Conservation (phyloP, 352 stramenopile species). For the Globisporangium rhizosaccharum region DNA sequence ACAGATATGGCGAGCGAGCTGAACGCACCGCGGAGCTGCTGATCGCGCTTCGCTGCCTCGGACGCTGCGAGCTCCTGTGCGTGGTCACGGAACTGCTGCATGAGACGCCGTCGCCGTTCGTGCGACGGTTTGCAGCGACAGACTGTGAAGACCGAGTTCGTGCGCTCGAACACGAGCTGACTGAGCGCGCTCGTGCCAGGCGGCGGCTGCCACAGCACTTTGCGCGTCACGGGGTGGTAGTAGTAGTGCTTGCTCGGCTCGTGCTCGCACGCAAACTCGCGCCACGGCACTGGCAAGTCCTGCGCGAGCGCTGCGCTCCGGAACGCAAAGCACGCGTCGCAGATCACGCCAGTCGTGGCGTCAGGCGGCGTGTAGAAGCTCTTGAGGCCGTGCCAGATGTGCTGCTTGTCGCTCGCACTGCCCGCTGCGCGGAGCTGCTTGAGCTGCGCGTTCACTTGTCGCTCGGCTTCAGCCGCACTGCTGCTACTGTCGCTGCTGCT, state of each 20-base stretch:
- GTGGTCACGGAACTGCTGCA: conserved; percentile 16
- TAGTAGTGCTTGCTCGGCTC: conserved; percentile 42
- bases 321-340: conserved; percentile 41
- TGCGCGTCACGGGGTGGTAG: conserved; percentile 29
- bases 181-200: conserved; percentile 29
- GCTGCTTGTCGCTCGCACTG: conserved; percentile 3
- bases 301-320: conserved; percentile 27
- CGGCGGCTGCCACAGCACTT: conserved; percentile 43
- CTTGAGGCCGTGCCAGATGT: conserved; percentile 24
- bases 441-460: background rate
- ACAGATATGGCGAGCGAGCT: too few species aligned
- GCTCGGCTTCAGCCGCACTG: too few species aligned
- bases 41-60: too few species aligned
- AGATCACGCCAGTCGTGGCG: conserved; percentile 46
- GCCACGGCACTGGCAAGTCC: conserved; percentile 32
- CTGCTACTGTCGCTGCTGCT: too few species aligned
- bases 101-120: conserved; percentile 34
- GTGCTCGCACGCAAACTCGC: conserved; percentile 43
- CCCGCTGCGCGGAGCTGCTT: background rate
- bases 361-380: conserved; percentile 44
- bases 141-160: conserved; percentile 49
- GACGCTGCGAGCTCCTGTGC: too few species aligned
- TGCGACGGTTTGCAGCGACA: conserved; percentile 56
- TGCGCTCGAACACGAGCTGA: conserved; percentile 46
- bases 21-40: too few species aligned